Conservation (phyloP, 352 stramenopile species). For the Phytophthora parvispora region DNA sequence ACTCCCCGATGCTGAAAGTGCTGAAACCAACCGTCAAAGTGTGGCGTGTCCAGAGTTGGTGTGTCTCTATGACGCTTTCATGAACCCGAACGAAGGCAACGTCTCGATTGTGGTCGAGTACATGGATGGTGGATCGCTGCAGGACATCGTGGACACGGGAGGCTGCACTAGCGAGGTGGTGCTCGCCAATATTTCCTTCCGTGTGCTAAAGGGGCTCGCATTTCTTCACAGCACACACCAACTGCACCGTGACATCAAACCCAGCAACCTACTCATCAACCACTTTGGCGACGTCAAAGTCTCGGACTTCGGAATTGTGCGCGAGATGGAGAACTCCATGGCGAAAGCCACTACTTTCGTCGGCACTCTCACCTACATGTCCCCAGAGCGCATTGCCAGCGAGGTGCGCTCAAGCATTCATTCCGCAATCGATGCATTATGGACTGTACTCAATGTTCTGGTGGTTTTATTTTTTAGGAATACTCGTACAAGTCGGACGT, state of each 20-base stretch:
- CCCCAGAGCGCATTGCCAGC: conserved; percentile 93
- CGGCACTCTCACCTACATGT: conserved; percentile 96
- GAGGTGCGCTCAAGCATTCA: conserved; percentile 43
- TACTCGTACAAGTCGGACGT: conserved; percentile 92
- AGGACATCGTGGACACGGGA: conserved; percentile 93
- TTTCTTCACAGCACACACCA: conserved; percentile 94
- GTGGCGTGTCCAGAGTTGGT: conserved; percentile 89
- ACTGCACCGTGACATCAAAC: conserved; percentile 96
- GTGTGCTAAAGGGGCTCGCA: conserved; percentile 87
- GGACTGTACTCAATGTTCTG: background rate
- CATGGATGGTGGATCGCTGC: conserved; percentile 95
- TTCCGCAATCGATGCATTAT: background rate
- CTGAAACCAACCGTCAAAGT: conserved; percentile 37
- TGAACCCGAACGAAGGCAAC: conserved; percentile 92
- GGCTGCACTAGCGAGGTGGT: conserved; percentile 89
- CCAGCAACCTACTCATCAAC: conserved; percentile 95
- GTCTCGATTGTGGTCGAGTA: conserved; percentile 97
- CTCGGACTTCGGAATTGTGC: conserved; percentile 88
- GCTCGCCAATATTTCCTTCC: conserved; percentile 91
- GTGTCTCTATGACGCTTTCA: conserved; percentile 95
- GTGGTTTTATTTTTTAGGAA: conserved; percentile 36
- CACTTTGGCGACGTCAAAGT: conserved; percentile 93
- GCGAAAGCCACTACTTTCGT: conserved; percentile 93
- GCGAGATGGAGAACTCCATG: conserved; percentile 89
- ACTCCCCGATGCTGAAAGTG: conserved; percentile 59